Evolutionary conservation across 352 stramenopile species (phyloP).

Genomic region (Pseudoperonospora humuli): DNA sequence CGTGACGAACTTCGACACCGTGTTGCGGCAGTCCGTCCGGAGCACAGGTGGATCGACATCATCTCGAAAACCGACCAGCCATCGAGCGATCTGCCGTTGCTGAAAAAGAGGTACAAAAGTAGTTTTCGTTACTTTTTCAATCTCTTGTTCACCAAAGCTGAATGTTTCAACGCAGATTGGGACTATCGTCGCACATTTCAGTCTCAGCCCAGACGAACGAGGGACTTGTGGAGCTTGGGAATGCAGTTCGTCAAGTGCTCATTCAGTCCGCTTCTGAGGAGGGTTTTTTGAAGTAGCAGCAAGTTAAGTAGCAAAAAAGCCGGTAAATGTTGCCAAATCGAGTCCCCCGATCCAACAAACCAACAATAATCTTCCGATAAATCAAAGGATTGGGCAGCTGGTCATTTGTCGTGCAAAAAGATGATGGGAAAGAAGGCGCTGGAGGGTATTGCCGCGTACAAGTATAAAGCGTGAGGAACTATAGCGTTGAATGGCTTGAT

Average conservation of each 20-base stretch:
- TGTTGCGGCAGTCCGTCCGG: conserved; percentile 27
- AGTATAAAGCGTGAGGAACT: conserved; percentile 78
- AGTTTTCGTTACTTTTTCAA: not conserved
- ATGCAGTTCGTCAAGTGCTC: conserved; percentile 44
- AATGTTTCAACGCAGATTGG: conserved; percentile 20
- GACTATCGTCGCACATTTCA: conserved; percentile 10
- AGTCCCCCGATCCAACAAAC: too few species aligned
- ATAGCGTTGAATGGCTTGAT: not conserved
- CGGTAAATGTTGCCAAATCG: too few species aligned
- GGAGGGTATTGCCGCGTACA: conserved; percentile 78
- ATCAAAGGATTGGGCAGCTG: too few species aligned
- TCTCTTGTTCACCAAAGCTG: not conserved
- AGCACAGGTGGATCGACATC: conserved; percentile 78
- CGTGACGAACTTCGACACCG: conserved; percentile 62
- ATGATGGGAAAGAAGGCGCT: conserved; percentile 74
- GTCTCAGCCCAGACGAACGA: conserved; percentile 78
- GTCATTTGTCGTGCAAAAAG: conserved; percentile 11
- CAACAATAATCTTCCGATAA: too few species aligned
- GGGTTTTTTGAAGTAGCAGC: conserved; percentile 8
- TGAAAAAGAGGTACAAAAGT: conserved; percentile 28
- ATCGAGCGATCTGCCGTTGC: conserved; percentile 27
- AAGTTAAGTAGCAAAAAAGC: not conserved
- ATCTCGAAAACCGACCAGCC: conserved; percentile 79
- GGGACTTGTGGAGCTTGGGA: conserved; percentile 50
- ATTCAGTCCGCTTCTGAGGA: conserved; percentile 19